A percentile compares a stretch with the other conserved stretches of the same genome.
These are phyloP conservation scores for Pseudogymnoascus sp. DNA, from an alignment of 2,329 filamentous ascomycete genomes.

Conservation along the genomic window DNA sequence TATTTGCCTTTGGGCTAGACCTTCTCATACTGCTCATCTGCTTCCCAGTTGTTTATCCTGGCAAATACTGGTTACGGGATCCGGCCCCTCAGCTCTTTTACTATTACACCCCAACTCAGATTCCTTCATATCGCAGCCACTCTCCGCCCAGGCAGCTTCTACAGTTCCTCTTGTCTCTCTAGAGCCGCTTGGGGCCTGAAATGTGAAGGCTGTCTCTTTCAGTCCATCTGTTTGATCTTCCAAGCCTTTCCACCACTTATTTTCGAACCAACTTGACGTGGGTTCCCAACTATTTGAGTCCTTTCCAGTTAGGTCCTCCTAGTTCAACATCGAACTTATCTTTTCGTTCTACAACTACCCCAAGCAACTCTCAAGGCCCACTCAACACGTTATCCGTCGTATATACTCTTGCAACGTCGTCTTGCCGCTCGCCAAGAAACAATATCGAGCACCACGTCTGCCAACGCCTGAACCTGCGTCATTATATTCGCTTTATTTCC, in stretches of 20 bases:
- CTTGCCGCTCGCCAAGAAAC: not conserved
- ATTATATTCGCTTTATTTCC: not conserved
- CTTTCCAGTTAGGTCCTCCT: not conserved
- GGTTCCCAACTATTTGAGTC: not conserved
- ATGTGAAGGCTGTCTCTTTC: not conserved
- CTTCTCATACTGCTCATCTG: not conserved
- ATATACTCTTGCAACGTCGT: not conserved
- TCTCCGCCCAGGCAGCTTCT: not conserved
- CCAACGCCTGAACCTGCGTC: not conserved
- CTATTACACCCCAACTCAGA: not conserved
- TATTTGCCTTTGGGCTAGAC: not conserved
- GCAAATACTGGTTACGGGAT: too few relatives aligned
- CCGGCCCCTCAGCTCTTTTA: not conserved
- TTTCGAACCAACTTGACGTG: not conserved
- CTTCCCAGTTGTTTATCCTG: too few relatives aligned
- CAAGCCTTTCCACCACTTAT: not conserved
- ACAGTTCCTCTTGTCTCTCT: not conserved
- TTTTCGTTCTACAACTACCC: not conserved
- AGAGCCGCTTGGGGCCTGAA: not conserved
- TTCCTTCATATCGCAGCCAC: not conserved
- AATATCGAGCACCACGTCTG: not conserved
- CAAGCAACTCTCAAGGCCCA: not conserved
- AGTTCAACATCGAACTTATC: not conserved
- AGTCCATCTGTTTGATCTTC: not conserved
- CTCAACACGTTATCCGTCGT: not conserved